Conservation (phyloP, 352 stramenopile genomes). For the Pilasporangium apinafurcum region DNA sequence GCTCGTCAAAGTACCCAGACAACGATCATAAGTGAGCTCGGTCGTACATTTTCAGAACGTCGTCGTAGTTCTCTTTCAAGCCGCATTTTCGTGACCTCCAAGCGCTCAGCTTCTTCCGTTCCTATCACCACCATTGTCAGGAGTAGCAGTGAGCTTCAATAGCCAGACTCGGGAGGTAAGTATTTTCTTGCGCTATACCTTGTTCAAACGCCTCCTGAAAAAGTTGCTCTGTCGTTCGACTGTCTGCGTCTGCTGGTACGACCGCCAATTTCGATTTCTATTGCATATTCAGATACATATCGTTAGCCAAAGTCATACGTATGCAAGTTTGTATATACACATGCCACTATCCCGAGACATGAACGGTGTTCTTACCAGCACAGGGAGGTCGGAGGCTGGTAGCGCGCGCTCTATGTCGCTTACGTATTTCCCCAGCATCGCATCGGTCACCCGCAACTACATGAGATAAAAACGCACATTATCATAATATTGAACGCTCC, state of each 20-base stretch:
- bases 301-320: background rate
- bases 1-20: background rate
- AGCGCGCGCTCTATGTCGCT: constrained; percentile 27
- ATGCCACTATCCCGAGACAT: too few relatives aligned
- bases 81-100: constrained; percentile 56
- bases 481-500: background rate
- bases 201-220: constrained; percentile 53
- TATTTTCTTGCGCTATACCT: constrained; percentile 6
- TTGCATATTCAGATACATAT: background rate
- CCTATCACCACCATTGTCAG: constrained; percentile 7
- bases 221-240: constrained; percentile 27
- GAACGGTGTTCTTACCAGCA: constrained; percentile 20
- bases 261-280: constrained; percentile 59
- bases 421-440: constrained; percentile 31
- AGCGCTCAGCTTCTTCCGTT: constrained; percentile 49
- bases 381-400: constrained; percentile 37
- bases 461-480: background rate
- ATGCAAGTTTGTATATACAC: background rate
- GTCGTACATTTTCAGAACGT: constrained; percentile 32
- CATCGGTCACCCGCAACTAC: constrained; percentile 55
- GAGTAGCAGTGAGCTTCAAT: too few relatives aligned
- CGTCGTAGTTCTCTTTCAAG: constrained; percentile 63
- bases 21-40: background rate
- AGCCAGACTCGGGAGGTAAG: background rate
- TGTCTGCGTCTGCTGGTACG: constrained; percentile 25